Base-by-base conservation (phyloP, 805 yeast genomes). In the Lachancea quebecensis region DNA sequence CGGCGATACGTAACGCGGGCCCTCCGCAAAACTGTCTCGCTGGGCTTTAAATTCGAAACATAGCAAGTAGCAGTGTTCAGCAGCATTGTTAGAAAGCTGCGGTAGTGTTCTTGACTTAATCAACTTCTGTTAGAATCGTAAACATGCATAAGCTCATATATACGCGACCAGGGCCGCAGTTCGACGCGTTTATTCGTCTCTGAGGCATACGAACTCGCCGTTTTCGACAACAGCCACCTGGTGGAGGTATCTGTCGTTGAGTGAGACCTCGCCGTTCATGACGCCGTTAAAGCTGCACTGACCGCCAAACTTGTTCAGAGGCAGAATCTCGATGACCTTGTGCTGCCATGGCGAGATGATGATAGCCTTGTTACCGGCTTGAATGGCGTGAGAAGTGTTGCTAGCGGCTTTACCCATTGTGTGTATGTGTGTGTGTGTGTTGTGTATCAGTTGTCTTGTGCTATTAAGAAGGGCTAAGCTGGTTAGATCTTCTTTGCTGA, bases 331-430 rank as follows among this genome's bases (percentile, higher is more conserved):
- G 37, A 44, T 39, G 34, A 44, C 47, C 18, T 39, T 44, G 47
- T 44, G 47, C 34, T 44, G 47, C 47, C 47, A 44, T 18, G 47
- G 39, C 10, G 47, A 44, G 28, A 44, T 17, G 32, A 44, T 44
- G 37, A 44, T 35, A 15, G 43, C 47, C 38, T 44, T 44, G 47
- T 44, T 39, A 35, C 47, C 47, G 40, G 47, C 47, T 44, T 44
- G 47, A 27, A 44, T 31, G 32, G 47, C 47, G 47, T 44, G 47
- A 39, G 47, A 39, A 10, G 41, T 44, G 39, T 38, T 44, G 36
- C 47, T 44, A 11, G 43, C 43, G 31, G 47, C 35, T 39, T 44
- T 44, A 28, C 47, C 47, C 47, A 44, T 44, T 44, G 11, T 44
- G 35, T 27, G 4, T 15, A 9, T 35, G 21, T 41, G 27, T 29